Conservation (phyloP, 345 rosid genomes). For the Hibiscus syriacus region DNA sequence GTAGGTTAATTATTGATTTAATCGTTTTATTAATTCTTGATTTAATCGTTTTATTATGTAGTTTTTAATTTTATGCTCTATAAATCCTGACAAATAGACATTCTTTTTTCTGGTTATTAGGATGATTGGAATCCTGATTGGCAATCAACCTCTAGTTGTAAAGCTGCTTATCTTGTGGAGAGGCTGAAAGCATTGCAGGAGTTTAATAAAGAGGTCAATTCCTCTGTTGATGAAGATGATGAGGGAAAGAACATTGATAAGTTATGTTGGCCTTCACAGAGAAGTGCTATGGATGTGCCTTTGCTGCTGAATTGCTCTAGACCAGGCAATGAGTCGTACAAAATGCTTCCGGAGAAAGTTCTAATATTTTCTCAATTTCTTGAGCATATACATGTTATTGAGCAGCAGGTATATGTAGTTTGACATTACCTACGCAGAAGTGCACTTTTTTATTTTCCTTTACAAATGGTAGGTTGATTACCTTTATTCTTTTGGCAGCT, state of each 20-base stretch:
- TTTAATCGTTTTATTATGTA: slow-evolving; percentile 5
- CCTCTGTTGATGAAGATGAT: slow-evolving; percentile 17
- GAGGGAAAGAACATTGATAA: slow-evolving; percentile 21
- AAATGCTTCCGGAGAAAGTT: slow-evolving; percentile 51
- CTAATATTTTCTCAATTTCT: slow-evolving; percentile 90
- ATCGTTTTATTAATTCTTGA: too few relatives aligned
- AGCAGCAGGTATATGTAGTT: slow-evolving; percentile 62
- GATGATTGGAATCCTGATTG: slow-evolving; percentile 98
- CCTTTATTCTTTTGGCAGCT: slow-evolving; percentile 35
- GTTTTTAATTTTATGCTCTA: not conserved
- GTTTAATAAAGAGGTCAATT: slow-evolving; percentile 25
- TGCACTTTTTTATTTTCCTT: not conserved
- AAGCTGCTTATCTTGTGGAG: slow-evolving; percentile 70
- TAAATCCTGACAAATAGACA: not conserved
- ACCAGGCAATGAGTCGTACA: slow-evolving; percentile 24
- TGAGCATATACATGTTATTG: slow-evolving; percentile 85
- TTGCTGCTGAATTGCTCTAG: slow-evolving; percentile 16
- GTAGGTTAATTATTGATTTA: too few relatives aligned
- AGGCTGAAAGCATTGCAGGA: slow-evolving; percentile 63
- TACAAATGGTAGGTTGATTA: not conserved
- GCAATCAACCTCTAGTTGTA: slow-evolving; percentile 94
- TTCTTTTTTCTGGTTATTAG: slow-evolving; percentile 33
- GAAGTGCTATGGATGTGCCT: slow-evolving; percentile 15
- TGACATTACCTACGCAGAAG: not conserved
- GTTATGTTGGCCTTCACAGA: slow-evolving; percentile 14